Evolutionary conservation across 78 protist species (phyloP).

Genomic region (Trichosphaerium sp.): DNA sequence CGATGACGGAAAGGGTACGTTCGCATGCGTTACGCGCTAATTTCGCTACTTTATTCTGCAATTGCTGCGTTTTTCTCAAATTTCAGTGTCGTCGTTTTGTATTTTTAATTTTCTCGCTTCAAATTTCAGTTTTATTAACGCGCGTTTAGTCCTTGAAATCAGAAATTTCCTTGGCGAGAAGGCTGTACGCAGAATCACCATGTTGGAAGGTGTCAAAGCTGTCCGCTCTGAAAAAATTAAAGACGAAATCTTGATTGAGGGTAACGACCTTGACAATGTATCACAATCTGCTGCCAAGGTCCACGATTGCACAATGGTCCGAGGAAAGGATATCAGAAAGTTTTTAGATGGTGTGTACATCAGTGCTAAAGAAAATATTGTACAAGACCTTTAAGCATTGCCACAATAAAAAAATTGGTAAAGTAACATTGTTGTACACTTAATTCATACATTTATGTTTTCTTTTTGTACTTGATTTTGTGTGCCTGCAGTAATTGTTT

Average conservation of each 20-base stretch:
- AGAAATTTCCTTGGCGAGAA: constrained; percentile 97
- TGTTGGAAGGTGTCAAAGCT: constrained; percentile 76
- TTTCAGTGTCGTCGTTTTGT: no score
- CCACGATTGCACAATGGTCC: constrained; percentile 60
- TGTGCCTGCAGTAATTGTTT: no score
- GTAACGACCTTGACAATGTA: constrained; percentile 90
- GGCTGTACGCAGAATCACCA: constrained; percentile 48
- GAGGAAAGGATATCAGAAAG: constrained; percentile 96
- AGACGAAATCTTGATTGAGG: constrained; percentile 89
- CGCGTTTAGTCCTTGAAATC: constrained; percentile 89
- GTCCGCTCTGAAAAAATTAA: constrained; percentile 56
- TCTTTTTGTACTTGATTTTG: no score
- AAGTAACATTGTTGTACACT: no score
- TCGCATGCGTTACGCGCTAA: no score
- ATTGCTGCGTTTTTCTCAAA: no score
- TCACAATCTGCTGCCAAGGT: constrained; percentile 73
- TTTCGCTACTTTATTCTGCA: no score
- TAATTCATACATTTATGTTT: no score
- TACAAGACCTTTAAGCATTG: neutral
- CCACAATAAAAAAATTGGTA: no score
- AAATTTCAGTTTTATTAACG: no score
- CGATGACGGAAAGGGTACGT: constrained; percentile 48
- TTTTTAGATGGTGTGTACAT: constrained; percentile 99
- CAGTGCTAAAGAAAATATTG: constrained; percentile 52
- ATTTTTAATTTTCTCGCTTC: no score